A percentile compares a stretch with the other conserved stretches of the same genome.
Evolutionary conservation across 1,284 basidiomycete species (phyloP).

Genomic region (Sporisorium reilianum): DNA sequence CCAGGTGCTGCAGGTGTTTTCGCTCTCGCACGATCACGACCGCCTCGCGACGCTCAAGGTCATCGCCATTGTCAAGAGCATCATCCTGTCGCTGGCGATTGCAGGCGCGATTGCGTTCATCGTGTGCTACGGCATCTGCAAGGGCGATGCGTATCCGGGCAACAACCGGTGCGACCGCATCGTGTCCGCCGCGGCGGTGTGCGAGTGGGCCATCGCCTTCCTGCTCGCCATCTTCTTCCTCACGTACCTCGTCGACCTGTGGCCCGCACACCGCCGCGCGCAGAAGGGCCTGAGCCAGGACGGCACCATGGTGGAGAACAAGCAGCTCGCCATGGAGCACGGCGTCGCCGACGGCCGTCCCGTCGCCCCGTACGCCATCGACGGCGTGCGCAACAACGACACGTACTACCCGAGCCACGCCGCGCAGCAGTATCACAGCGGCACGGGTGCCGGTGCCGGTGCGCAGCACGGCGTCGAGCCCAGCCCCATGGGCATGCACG

Average conservation of each 20-base stretch:
- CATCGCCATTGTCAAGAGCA: slow-evolving; percentile 71
- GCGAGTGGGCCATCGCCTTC: slow-evolving; percentile 67
- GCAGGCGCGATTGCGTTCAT: slow-evolving; percentile 71
- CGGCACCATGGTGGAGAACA: slow-evolving; percentile 54
- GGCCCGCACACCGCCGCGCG: slow-evolving; percentile 49
- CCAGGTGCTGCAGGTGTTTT: slow-evolving; percentile 72
- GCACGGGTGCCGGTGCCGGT: neutral
- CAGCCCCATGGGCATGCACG: slow-evolving; percentile 13
- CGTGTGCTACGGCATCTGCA: slow-evolving; percentile 69
- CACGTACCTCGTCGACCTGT: slow-evolving; percentile 69
- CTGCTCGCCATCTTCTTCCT: slow-evolving; percentile 70
- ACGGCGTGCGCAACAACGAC: slow-evolving; percentile 39
- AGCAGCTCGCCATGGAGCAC: slow-evolving; percentile 39
- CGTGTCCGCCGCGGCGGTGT: slow-evolving; percentile 70
- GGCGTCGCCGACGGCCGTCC: slow-evolving; percentile 23
- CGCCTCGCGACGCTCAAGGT: slow-evolving; percentile 70
- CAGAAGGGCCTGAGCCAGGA: slow-evolving; percentile 53
- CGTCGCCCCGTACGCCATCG: slow-evolving; percentile 40
- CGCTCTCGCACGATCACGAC: slow-evolving; percentile 70
- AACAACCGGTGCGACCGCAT: slow-evolving; percentile 70
- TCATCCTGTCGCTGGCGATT: slow-evolving; percentile 71
- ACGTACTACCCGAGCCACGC: slow-evolving; percentile 46
- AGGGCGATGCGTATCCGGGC: slow-evolving; percentile 40
- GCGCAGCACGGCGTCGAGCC: slow-evolving; percentile 27
- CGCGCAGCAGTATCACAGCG: slow-evolving; percentile 13